These are phyloP conservation scores for Penicillium sp. DNA, from an alignment of 2,329 filamentous ascomycete species.

Conservation along the genomic window DNA sequence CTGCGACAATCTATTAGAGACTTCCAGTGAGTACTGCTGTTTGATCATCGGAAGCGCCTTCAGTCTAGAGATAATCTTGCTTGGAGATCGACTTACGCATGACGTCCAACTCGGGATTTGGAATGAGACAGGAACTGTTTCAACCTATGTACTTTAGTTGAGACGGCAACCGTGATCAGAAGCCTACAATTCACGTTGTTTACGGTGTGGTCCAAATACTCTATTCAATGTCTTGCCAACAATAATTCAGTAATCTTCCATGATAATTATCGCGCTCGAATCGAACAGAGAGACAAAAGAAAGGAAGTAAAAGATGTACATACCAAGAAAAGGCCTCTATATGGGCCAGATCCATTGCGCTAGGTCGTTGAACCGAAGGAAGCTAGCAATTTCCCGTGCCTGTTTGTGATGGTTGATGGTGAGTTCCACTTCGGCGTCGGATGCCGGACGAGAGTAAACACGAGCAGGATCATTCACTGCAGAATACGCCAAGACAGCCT, in stretches of 20 bases:
- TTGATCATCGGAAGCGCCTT: background rate
- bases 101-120: background rate
- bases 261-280: background rate
- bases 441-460: background rate
- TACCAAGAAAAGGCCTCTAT: background rate
- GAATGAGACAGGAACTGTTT: background rate
- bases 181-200: background rate
- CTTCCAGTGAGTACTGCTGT: background rate
- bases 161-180: background rate
- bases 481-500: background rate
- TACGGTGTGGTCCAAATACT: background rate
- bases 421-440: background rate
- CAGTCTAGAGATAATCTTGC: background rate
- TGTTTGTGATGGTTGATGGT: background rate
- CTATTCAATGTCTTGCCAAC: too few relatives aligned
- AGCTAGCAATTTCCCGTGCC: background rate
- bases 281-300: background rate
- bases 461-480: background rate
- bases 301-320: background rate
- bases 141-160: background rate
- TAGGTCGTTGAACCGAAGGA: background rate
- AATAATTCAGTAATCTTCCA: background rate
- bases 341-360: background rate
- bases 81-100: background rate
- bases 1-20: background rate